These are phyloP conservation scores for Clarireedia homoeocarpa DNA, from an alignment of 2,329 filamentous ascomycete species.

Conservation along the genomic window DNA sequence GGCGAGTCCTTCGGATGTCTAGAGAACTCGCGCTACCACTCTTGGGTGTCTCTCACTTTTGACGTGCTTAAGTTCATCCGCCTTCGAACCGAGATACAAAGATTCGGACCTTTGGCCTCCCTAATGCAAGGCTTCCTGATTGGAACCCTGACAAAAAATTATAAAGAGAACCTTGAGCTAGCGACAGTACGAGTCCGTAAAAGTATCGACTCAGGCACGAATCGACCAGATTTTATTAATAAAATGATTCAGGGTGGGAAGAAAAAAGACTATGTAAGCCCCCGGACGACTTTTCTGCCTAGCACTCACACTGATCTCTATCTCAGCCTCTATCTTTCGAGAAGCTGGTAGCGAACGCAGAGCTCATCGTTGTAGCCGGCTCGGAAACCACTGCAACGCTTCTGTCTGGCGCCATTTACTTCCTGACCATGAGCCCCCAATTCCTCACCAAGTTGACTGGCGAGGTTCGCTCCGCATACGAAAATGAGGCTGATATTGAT, in stretches of 20 bases:
- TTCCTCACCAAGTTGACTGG: slow-evolving; percentile 26
- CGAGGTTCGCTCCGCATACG: slow-evolving; percentile 35
- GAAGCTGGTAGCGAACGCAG: slow-evolving; percentile 3
- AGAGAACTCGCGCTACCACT: slow-evolving; percentile 20
- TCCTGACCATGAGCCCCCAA: slow-evolving; percentile 27
- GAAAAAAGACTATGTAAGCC: background rate
- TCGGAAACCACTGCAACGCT: slow-evolving; percentile 11
- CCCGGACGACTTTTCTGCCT: background rate
- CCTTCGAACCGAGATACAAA: background rate
- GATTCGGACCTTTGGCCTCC: background rate
- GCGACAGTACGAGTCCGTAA: too few relatives aligned
- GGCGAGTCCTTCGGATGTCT: slow-evolving; percentile 9
- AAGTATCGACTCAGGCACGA: too few relatives aligned
- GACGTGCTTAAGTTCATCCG: background rate
- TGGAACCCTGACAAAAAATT: too few relatives aligned
- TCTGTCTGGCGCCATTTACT: slow-evolving; percentile 12
- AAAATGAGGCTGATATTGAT: slow-evolving; percentile 32
- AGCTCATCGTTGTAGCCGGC: slow-evolving; percentile 10
- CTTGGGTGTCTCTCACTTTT: slow-evolving; percentile 17
- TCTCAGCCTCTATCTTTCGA: background rate
- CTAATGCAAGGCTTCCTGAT: too few relatives aligned
- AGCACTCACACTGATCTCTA: background rate
- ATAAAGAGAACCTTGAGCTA: too few relatives aligned
- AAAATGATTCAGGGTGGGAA: too few relatives aligned
- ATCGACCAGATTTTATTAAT: too few relatives aligned